Evolutionary conservation across 306 rosid genomes (phyloP).

Genomic region (Lathyrus oleraceus): DNA sequence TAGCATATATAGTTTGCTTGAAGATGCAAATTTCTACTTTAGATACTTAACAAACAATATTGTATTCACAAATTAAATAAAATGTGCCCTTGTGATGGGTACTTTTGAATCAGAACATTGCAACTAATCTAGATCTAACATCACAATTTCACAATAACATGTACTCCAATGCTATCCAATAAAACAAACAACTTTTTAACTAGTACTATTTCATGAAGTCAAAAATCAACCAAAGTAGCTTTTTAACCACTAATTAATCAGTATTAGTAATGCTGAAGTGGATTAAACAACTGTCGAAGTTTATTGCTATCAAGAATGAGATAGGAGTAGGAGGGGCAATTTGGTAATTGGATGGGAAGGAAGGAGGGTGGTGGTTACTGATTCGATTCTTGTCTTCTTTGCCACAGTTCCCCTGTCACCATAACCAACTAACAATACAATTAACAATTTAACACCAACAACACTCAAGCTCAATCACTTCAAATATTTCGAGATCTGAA

Average conservation of each 20-base stretch:
- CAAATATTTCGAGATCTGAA: conserved; percentile 32
- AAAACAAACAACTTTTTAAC: not conserved
- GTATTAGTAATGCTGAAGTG: not conserved
- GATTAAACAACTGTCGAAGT: too few relatives aligned
- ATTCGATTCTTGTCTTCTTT: conserved; percentile 57
- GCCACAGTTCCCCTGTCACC: conserved; percentile 44
- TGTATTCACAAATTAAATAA: conserved; percentile 27
- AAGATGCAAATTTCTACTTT: conserved; percentile 11
- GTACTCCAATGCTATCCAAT: not conserved
- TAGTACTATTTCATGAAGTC: not conserved
- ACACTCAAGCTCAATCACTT: conserved; percentile 23
- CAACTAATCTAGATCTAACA: not conserved
- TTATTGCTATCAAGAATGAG: too few relatives aligned
- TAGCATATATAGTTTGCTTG: conserved; percentile 26
- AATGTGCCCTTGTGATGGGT: conserved; percentile 28
- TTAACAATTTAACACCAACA: conserved; percentile 13
- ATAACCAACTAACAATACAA: conserved; percentile 32
- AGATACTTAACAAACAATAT: conserved; percentile 20
- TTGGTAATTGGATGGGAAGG: conserved; percentile 16
- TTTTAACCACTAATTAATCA: not conserved
- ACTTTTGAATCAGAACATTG: conserved; percentile 20
- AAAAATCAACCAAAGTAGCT: not conserved
- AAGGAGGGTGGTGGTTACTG: conserved; percentile 42
- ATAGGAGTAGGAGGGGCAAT: conserved; percentile 29
- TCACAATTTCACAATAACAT: not conserved